phyloP scores from a whole-genome alignment of 2,329 filamentous ascomycete species.

The Trichoderma lentiforme region DNA sequence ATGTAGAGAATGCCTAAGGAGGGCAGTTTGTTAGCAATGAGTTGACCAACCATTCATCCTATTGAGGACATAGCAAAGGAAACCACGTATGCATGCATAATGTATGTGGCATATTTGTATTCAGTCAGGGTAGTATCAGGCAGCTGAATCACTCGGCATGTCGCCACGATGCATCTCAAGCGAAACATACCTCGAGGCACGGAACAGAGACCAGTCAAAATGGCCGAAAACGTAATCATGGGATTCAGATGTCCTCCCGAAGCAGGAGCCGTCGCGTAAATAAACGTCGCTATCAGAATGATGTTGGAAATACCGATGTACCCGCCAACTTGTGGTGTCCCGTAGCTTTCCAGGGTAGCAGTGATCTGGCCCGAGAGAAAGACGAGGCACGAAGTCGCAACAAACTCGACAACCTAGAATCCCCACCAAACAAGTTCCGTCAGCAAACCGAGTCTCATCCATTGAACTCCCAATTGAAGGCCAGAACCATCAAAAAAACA shows the following conservation, averaged over 20 bases:
- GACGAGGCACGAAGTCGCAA: constrained; percentile 29
- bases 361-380: constrained; percentile 32
- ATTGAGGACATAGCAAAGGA: too few relatives aligned
- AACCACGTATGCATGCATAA: not conserved
- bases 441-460: not conserved
- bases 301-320: constrained; percentile 39
- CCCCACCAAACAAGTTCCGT: not conserved
- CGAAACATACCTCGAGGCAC: constrained; percentile 39
- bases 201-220: constrained; percentile 48
- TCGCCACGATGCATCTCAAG: not conserved
- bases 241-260: constrained; percentile 54
- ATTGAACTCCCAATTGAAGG: not conserved
- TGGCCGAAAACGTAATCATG: constrained; percentile 50
- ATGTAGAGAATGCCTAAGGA: constrained; percentile 42
- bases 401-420: constrained; percentile 30
- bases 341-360: constrained; percentile 30
- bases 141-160: not conserved
- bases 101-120: not conserved
- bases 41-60: not conserved
- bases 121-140: not conserved
- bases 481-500: not conserved
- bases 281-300: constrained; percentile 44
- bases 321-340: constrained; percentile 26
- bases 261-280: constrained; percentile 46
- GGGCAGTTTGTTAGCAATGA: not conserved